These are phyloP conservation scores for Oryza rufipogon DNA, from an alignment of 176 grass and related monocot genomes.

Conservation along the genomic window DNA sequence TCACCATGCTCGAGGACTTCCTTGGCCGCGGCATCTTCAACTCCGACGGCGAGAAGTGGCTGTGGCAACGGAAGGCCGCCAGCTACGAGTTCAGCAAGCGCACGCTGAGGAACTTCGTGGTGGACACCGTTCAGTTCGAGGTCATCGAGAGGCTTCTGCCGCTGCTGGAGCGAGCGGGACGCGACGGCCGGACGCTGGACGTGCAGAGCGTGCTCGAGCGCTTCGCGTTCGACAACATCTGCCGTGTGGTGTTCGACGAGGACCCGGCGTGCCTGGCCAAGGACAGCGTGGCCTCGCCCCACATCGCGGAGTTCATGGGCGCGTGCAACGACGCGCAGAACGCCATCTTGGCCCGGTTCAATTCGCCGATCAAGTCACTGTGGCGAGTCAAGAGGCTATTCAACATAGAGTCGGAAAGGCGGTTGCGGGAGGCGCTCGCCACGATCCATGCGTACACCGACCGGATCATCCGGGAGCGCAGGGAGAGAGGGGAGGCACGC, in stretches of 20 bases:
- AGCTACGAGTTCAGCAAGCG: conserved; percentile 68
- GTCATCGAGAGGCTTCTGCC: conserved; percentile 52
- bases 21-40: conserved; percentile 40
- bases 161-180: conserved; percentile 24
- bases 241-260: conserved; percentile 60
- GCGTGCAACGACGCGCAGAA: conserved; percentile 51
- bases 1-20: conserved; percentile 56
- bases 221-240: conserved; percentile 21
- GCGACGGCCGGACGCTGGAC: conserved; percentile 39
- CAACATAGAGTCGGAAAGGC: conserved; percentile 49
- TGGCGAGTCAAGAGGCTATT: conserved; percentile 68
- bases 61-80: conserved; percentile 63
- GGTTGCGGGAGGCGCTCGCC: conserved; percentile 36
- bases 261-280: conserved; percentile 59
- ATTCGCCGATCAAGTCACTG: conserved; percentile 38
- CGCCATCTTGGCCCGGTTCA: conserved; percentile 46
- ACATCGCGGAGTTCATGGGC: conserved; percentile 46
- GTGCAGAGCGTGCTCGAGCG: conserved; percentile 64
- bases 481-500: background rate
- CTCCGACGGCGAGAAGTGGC: conserved; percentile 59
- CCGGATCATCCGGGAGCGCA: conserved; percentile 41
- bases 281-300: background rate
- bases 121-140: conserved; percentile 45
- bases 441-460: conserved; percentile 51
- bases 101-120: conserved; percentile 49